phyloP scores from a whole-genome alignment of 78 protist species.

The Monocercomonoides exilis region DNA sequence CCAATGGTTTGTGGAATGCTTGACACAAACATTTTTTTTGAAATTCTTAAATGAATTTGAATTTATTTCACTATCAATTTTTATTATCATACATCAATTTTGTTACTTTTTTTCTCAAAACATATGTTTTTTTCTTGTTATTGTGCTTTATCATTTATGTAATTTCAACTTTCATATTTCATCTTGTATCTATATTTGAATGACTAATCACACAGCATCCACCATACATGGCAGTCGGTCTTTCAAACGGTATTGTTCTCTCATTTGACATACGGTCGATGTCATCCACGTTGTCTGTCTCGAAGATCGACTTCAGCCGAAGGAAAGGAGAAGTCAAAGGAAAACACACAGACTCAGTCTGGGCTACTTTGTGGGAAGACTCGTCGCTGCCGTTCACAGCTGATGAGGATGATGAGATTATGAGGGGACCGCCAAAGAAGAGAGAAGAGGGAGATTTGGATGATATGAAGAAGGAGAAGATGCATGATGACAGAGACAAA shows the following conservation, averaged over 20 bases:
- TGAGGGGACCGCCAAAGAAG: not conserved
- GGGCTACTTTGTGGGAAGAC: not conserved
- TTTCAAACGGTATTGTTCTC: not conserved
- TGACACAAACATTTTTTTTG: not conserved
- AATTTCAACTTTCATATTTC: not conserved
- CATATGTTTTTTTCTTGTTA: not conserved
- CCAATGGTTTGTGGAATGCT: conserved; percentile 15
- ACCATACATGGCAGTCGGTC: not conserved
- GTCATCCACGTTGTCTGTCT: not conserved
- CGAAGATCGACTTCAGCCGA: not conserved
- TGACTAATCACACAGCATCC: not conserved
- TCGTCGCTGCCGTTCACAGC: not conserved
- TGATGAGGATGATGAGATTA: not conserved
- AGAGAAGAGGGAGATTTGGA: not conserved
- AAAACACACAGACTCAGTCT: not conserved
- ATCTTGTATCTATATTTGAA: not conserved
- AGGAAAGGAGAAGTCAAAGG: not conserved
- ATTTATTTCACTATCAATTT: no score
- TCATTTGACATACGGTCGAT: not conserved
- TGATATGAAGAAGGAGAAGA: not conserved
- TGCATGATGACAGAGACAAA: not conserved
- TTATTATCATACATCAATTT: no score
- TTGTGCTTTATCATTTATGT: not conserved
- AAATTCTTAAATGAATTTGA: no score
- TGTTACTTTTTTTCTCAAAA: not conserved